A percentile compares a stretch with the other conserved stretches of the same genome.
These are phyloP conservation scores for Halenospora varia DNA, from an alignment of 495 filamentous ascomycete genomes.

Conservation along the genomic window DNA sequence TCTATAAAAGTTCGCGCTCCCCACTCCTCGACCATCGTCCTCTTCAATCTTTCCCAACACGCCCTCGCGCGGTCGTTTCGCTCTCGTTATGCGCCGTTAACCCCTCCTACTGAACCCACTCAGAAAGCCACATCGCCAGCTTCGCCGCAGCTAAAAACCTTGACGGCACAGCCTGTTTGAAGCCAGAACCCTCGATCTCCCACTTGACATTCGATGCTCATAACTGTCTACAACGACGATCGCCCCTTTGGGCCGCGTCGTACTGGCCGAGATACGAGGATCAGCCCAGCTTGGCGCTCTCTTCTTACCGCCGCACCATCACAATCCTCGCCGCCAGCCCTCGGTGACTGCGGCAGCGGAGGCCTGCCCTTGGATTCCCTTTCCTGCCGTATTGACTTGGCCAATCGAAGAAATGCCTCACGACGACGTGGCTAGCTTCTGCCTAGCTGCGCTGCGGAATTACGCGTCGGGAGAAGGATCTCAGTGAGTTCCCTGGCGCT, in stretches of 20 bases:
- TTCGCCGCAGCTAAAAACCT: neutral
- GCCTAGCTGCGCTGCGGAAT: neutral
- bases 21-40: conserved; percentile 27
- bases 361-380: neutral
- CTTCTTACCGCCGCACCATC: conserved; percentile 2
- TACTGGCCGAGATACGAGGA: conserved; percentile 2
- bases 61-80: conserved; percentile 24
- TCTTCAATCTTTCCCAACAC: conserved; percentile 22
- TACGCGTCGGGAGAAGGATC: too few relatives aligned
- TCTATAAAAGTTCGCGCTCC: conserved; percentile 17
- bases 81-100: conserved; percentile 15
- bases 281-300: neutral
- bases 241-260: neutral
- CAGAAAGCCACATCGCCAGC: neutral
- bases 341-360: neutral
- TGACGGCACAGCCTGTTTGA: conserved; percentile 4
- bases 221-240: neutral
- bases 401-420: conserved; percentile 1
- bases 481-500: neutral
- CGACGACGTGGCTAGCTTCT: conserved; percentile 6
- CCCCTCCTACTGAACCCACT: conserved; percentile 15
- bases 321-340: neutral
- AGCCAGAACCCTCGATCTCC: neutral
- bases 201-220: conserved; percentile 1
- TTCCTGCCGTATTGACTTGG: neutral